Evolutionary conservation across 371 early-diverging fungal genomes (phyloP).

Genomic region (Gilbertella persicaria): DNA sequence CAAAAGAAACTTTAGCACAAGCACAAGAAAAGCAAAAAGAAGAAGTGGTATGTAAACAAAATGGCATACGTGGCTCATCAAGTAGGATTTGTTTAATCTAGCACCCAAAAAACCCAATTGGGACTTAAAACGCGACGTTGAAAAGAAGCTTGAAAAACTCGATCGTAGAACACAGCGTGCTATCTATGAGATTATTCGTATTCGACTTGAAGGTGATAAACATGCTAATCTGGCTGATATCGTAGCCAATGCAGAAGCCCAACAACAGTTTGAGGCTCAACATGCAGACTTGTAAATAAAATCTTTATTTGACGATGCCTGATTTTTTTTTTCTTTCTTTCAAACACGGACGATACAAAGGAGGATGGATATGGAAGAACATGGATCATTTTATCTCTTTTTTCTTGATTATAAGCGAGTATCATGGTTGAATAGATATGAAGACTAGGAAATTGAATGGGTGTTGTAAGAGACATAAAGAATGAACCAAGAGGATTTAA

Average conservation of each 20-base stretch:
- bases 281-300: constrained; percentile 7
- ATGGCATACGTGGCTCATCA: neutral
- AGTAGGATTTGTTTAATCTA: constrained; percentile 74
- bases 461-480: too few species aligned
- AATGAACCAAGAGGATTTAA: too few species aligned
- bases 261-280: constrained; percentile 34
- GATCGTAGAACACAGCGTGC: constrained; percentile 74
- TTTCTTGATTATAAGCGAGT: too few species aligned
- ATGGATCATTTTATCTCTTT: too few species aligned
- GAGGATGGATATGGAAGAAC: too few species aligned
- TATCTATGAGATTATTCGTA: constrained; percentile 78
- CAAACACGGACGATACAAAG: too few species aligned
- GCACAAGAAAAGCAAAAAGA: constrained; percentile 66
- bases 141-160: constrained; percentile 71
- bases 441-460: too few species aligned
- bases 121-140: constrained; percentile 87
- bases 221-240: constrained; percentile 37
- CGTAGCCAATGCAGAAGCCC: constrained; percentile 43
- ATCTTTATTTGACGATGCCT: too few species aligned
- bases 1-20: constrained; percentile 59
- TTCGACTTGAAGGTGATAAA: constrained; percentile 25
- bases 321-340: too few species aligned
- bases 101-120: constrained; percentile 88
- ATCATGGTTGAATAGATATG: too few species aligned
- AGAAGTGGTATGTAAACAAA: constrained; percentile 60